Base-by-base conservation (phyloP, 1,139 yeast genomes). In the Chernovozyma sophiae-reginae region DNA sequence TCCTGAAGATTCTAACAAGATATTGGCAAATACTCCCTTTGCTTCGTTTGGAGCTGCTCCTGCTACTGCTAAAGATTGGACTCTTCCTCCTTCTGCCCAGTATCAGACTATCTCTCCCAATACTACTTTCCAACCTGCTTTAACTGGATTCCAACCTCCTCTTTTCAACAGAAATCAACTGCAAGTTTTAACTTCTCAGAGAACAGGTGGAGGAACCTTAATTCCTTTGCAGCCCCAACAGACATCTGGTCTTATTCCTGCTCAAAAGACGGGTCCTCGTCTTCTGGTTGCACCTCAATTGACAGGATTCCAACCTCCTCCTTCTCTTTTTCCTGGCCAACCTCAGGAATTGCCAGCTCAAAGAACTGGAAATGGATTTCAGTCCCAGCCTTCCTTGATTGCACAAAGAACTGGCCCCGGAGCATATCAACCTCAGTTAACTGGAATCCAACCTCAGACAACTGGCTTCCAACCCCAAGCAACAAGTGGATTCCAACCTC, bases 1-100 rank as follows among this genome's bases (percentile, higher is more conserved):
- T 37, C 94, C 90, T 3, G 87, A 80, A 42, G 76, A 72, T 30
- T 71, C 75, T 4, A 34, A 54, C 24, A 60, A 59, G 37, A 53
- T 69, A 27, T 62, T 71, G 48, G 70, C 67, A 30, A 67, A 68
- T 48, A 71, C 77, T 11, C 76, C 77, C 3, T 71, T 71, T 53
- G 70, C 74, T n/a, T 42, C 45, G 23, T 50, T 54, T 43, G 33
- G 34, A 11, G 48, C 56, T 2, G 47, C 49, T 13, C 48, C 51
- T 7, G 40, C 44, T 25, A 49, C 48, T 13, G 53, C 50, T 33
- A 50, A 54, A 30, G 68, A 64, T 43, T 63, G 68, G 66, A 43
- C 54, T 46, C 43, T 44, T 36, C 56, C 62, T 3, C 65, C 56
- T 37, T 43, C 45, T 34, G 51, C 58, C 8, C 65, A 62, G 14